Conservation (phyloP, 2,329 filamentous ascomycete species). For the Tolypocladium tundrense region DNA sequence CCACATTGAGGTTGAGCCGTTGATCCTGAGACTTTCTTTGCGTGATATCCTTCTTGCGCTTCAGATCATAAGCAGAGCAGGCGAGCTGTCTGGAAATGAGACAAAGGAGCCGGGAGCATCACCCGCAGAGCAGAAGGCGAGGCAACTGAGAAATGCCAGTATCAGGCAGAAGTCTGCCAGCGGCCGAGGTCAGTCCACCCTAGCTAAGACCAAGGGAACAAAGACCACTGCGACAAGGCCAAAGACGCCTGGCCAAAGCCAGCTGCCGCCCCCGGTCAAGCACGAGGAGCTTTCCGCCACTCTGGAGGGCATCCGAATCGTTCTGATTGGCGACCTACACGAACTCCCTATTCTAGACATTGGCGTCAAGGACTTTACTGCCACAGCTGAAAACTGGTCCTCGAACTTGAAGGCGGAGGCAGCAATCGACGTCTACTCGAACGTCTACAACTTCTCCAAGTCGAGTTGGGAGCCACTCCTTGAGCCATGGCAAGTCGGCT, state of each 20-base stretch:
- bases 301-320: conserved; percentile 80
- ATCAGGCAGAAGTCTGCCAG: conserved; percentile 48
- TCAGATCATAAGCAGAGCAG: conserved; percentile 84
- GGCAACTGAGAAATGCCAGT: conserved; percentile 38
- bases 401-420: conserved; percentile 77
- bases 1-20: conserved; percentile 77
- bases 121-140: conserved; percentile 43
- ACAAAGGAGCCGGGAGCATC: conserved; percentile 30
- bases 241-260: conserved; percentile 8
- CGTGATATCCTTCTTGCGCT: conserved; percentile 90
- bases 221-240: conserved; percentile 23
- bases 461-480: conserved; percentile 95
- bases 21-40: conserved; percentile 81
- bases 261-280: conserved; percentile 7
- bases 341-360: conserved; percentile 92
- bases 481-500: conserved; percentile 91
- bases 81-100: conserved; percentile 67
- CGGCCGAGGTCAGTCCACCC: conserved; percentile 42
- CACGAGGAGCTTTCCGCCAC: conserved; percentile 76
- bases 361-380: conserved; percentile 81
- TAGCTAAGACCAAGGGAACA: conserved; percentile 30
- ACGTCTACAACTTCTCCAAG: conserved; percentile 98
- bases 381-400: conserved; percentile 85
- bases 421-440: conserved; percentile 86
- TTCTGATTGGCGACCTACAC: conserved; percentile 90